Evolutionary conservation across 129 eudicot species (phyloP), one percentile per base, ranked within the genome.

Genomic region (Flaveria trinervia): DNA sequence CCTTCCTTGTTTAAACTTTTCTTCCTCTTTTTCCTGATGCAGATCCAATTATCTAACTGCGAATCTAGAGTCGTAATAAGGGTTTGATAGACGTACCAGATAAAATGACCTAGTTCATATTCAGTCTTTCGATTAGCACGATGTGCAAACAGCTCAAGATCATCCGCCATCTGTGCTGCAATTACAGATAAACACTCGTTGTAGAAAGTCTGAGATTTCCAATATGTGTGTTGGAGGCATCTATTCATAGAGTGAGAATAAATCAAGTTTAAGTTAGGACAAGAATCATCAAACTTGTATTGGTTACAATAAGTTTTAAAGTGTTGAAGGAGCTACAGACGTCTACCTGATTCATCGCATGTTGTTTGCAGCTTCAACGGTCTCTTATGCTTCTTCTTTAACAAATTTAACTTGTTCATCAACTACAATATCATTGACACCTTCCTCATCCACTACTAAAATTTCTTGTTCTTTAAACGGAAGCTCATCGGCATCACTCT

Each of bases 141-240:
- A 51, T 83, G 96, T 57, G 98, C 88, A 81, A 93, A 93, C 76
- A 85, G 81, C 65, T 87, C 98, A 73, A 90, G 90, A 83, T 93
- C 98, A 81, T 85, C 89, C 0, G 96, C 97, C 72, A 93, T 57
- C 86, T 90, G 95, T 62, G 86, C 96, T 90, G 95, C 75, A 51
- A 59, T 71, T 68, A 46, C 65, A 48, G 39, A 64, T 20, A 30
- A 22, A 7, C 67, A 25, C 43, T 8, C 30, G 7, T 66, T 62
- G 48, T 54, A 68, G 55, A 18, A 68, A 56, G 33, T 77, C 28
- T 57, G 30, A 48, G 23, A 78, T 56, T 56, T 70, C 50, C 50
- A 45, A 45, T 14, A 45, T 45, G 50, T 45, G 11, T 11, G 13
- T 45, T 9, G 13, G 50, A 45, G 50, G 50, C 41, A 36, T 45